A percentile compares a stretch with the other conserved stretches of the same genome.
Evolutionary conservation across 2,329 filamentous ascomycete genomes (phyloP).

Genomic region (Monilinia fructicola): DNA sequence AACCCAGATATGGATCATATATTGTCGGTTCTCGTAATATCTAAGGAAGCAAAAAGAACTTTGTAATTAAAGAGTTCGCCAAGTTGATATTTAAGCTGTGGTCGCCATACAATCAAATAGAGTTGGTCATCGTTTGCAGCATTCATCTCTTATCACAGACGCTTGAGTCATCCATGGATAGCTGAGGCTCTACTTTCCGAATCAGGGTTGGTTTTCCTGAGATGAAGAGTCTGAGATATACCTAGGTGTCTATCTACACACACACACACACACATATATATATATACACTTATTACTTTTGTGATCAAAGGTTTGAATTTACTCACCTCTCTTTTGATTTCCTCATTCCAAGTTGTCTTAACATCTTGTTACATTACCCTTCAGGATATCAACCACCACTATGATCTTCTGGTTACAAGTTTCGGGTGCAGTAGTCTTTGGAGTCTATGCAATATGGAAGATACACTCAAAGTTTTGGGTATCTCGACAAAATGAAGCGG

Average conservation of each 20-base stretch:
- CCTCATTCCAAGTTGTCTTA: background rate
- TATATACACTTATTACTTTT: background rate
- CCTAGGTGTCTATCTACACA: too few relatives aligned
- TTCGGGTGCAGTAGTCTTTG: background rate
- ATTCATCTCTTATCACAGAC: background rate
- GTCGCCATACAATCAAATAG: too few relatives aligned
- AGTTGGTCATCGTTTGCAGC: background rate
- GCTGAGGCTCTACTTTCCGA: slow-evolving; percentile 7
- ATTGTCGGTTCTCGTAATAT: background rate
- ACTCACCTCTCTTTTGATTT: background rate
- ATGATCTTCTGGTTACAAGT: slow-evolving; percentile 15
- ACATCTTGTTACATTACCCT: background rate
- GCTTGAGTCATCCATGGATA: background rate
- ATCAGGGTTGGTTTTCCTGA: slow-evolving; percentile 16
- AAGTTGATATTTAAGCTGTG: background rate
- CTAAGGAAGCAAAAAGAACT: background rate
- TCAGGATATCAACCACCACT: background rate
- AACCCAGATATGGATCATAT: too few relatives aligned
- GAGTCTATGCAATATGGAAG: slow-evolving; percentile 5
- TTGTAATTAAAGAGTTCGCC: background rate
- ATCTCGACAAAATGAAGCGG: background rate
- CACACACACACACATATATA: background rate
- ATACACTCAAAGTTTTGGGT: background rate
- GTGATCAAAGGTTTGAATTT: background rate
- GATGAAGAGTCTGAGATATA: background rate